phyloP scores from a whole-genome alignment of 768 basidiomycete species.

The Dentipellis sp. region DNA sequence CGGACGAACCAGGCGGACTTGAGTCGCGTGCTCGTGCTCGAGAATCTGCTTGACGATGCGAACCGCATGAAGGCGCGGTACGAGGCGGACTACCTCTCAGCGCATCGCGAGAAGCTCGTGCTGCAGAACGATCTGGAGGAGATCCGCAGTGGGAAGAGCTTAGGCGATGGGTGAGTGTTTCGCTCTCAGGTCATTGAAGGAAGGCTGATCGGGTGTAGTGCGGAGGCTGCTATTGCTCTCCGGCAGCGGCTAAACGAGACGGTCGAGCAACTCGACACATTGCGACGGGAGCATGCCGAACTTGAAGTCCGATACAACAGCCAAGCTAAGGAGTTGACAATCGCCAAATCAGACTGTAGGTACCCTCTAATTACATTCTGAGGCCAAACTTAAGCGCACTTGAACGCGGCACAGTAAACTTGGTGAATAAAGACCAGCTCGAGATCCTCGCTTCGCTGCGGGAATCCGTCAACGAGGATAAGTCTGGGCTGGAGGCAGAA shows the following conservation, averaged over 20 bases:
- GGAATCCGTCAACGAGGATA: slow-evolving; percentile 86
- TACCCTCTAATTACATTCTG: slow-evolving; percentile 11
- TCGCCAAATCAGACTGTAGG: slow-evolving; percentile 82
- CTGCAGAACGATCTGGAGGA: slow-evolving; percentile 80
- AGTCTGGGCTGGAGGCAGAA: slow-evolving; percentile 63
- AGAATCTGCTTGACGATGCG: slow-evolving; percentile 87
- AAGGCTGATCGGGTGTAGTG: slow-evolving; percentile 33
- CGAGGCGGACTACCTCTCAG: slow-evolving; percentile 77
- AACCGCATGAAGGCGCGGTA: slow-evolving; percentile 85
- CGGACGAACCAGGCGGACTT: slow-evolving; percentile 69
- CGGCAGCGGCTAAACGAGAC: slow-evolving; percentile 84
- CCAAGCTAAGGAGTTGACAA: slow-evolving; percentile 57
- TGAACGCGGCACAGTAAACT: slow-evolving; percentile 46
- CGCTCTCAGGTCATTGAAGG: background rate
- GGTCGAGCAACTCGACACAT: slow-evolving; percentile 65
- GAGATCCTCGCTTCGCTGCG: slow-evolving; percentile 82
- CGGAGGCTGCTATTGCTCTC: slow-evolving; percentile 82
- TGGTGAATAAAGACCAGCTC: slow-evolving; percentile 90
- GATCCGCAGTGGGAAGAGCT: slow-evolving; percentile 76
- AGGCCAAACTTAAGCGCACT: background rate
- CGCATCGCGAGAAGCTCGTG: slow-evolving; percentile 75
- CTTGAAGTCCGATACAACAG: slow-evolving; percentile 63
- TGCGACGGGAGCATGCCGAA: slow-evolving; percentile 61
- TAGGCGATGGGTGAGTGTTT: slow-evolving; percentile 65
- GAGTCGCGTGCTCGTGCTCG: slow-evolving; percentile 73